phyloP scores from a whole-genome alignment of 2,329 filamentous ascomycete species.

The Remersonia thermophila region DNA sequence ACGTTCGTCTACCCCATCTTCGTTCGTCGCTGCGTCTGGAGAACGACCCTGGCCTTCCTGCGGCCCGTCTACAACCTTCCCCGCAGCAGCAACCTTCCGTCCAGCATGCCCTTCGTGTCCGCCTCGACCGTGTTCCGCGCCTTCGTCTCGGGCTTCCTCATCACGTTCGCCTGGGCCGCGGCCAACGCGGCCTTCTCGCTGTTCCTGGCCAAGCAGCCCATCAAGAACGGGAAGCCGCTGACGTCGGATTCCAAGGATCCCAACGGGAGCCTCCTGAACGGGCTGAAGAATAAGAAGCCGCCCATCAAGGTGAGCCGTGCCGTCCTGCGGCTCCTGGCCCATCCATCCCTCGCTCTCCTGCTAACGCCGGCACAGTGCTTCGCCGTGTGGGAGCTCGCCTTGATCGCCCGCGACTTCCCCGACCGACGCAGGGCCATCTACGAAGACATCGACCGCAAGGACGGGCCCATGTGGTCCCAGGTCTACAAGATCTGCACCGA shows the following conservation, averaged over 20 bases:
- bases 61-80: slow-evolving; percentile 66
- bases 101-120: slow-evolving; percentile 41
- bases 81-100: slow-evolving; percentile 51
- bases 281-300: slow-evolving; percentile 71
- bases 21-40: slow-evolving; percentile 54
- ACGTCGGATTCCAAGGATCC: slow-evolving; percentile 80
- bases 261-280: slow-evolving; percentile 77
- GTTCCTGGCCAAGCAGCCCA: slow-evolving; percentile 67
- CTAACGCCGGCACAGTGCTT: slow-evolving; percentile 49
- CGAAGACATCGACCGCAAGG: slow-evolving; percentile 72
- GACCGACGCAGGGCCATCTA: slow-evolving; percentile 73
- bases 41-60: slow-evolving; percentile 55
- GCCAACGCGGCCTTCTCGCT: slow-evolving; percentile 66
- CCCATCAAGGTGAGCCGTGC: slow-evolving; percentile 48
- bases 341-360: too few relatives aligned
- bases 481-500: slow-evolving; percentile 58
- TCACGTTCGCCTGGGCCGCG: slow-evolving; percentile 63
- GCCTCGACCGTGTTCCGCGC: slow-evolving; percentile 44
- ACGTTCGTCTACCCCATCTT: slow-evolving; percentile 49
- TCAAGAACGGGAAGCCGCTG: slow-evolving; percentile 75
- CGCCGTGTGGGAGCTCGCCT: slow-evolving; percentile 80
- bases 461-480: slow-evolving; percentile 71
- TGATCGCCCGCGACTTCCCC: slow-evolving; percentile 64
- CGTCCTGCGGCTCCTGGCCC: not conserved
- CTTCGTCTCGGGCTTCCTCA: slow-evolving; percentile 48